Conservation (phyloP, 2,329 filamentous ascomycete species). For the Plectosphaerella sp. region DNA sequence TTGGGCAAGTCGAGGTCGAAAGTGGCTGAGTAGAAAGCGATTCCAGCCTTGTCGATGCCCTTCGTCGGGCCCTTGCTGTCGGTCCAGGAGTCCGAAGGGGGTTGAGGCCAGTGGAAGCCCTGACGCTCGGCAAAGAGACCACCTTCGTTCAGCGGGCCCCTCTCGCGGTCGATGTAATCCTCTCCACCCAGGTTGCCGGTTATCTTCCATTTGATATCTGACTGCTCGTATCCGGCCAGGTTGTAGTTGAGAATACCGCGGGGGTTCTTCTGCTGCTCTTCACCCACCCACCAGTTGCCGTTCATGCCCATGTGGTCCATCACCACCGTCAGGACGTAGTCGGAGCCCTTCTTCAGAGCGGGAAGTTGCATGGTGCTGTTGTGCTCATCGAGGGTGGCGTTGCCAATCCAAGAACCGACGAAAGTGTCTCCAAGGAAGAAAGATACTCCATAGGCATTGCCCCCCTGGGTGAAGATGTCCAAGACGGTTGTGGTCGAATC, state of each 20-base stretch:
- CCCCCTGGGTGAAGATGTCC: conserved; percentile 55
- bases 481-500: conserved; percentile 27
- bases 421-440: conserved; percentile 57
- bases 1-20: conserved; percentile 49
- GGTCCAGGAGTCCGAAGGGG: conserved; percentile 38
- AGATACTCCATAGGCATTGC: conserved; percentile 58
- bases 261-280: conserved; percentile 52
- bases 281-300: conserved; percentile 53
- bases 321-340: conserved; percentile 60
- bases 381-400: conserved; percentile 37
- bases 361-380: conserved; percentile 53
- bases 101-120: conserved; percentile 49
- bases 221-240: conserved; percentile 40
- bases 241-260: conserved; percentile 54
- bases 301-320: conserved; percentile 68
- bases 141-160: conserved; percentile 59
- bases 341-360: conserved; percentile 40
- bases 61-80: conserved; percentile 24
- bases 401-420: conserved; percentile 58
- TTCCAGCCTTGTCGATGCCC: conserved; percentile 39
- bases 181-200: conserved; percentile 59
- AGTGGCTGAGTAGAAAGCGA: conserved; percentile 50
- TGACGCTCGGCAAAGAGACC: conserved; percentile 52
- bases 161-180: conserved; percentile 47
- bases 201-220: conserved; percentile 53